phyloP scores from a whole-genome alignment of 2,329 filamentous ascomycete species.

The Dichotomopilus funicola region DNA sequence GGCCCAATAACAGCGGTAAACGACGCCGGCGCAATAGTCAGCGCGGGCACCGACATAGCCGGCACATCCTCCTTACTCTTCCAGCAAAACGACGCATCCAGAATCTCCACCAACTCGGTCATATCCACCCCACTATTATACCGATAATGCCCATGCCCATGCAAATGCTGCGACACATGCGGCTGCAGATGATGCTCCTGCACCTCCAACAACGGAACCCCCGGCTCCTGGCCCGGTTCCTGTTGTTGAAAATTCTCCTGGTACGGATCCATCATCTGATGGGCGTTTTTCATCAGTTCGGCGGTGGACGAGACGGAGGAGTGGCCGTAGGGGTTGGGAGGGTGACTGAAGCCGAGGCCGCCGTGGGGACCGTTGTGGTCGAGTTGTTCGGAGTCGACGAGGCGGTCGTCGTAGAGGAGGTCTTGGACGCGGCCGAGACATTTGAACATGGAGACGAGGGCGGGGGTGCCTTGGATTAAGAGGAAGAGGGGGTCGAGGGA shows the following conservation, averaged over 20 bases:
- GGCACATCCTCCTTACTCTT: neutral
- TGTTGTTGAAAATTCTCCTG: neutral
- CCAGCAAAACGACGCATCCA: constrained; percentile 11
- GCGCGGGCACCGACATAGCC: constrained; percentile 4
- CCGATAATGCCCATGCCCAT: no score
- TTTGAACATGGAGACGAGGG: constrained; percentile 12
- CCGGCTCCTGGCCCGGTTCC: neutral
- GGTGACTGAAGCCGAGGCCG: no score
- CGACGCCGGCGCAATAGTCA: constrained; percentile 1
- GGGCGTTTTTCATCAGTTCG: no score
- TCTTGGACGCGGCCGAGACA: constrained; percentile 9
- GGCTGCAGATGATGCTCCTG: no score
- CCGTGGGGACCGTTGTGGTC: no score
- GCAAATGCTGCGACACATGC: no score
- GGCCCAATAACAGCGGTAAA: constrained; percentile 10
- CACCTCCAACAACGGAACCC: no score
- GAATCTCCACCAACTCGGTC: constrained; percentile 7
- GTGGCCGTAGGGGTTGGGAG: no score
- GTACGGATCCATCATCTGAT: no score
- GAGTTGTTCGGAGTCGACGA: neutral
- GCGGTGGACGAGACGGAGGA: no score
- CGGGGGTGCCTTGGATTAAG: constrained; percentile 9
- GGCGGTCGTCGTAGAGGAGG: constrained; percentile 7
- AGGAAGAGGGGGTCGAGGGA: constrained; percentile 9
- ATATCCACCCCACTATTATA: neutral